phyloP scores from a whole-genome alignment of 2,329 filamentous ascomycete genomes.

The Ophiostoma novo-ulmi region DNA sequence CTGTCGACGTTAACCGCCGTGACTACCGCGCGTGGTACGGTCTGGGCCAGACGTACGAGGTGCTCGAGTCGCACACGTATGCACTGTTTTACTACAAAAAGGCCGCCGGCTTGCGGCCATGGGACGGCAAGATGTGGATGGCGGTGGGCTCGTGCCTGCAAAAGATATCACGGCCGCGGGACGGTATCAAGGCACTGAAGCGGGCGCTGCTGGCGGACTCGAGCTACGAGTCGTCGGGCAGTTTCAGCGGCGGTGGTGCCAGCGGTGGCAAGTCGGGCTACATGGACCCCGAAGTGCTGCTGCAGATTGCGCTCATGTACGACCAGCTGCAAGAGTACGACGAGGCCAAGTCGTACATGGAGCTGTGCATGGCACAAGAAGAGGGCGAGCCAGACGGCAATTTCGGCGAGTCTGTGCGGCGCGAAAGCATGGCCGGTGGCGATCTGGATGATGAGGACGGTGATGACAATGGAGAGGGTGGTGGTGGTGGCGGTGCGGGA shows the following conservation, averaged over 20 bases:
- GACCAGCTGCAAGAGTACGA: conserved; percentile 71
- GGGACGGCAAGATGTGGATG: conserved; percentile 98
- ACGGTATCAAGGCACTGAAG: conserved; percentile 93
- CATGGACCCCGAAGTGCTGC: conserved; percentile 83
- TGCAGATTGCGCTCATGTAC: conserved; percentile 86
- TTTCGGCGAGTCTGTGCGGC: conserved; percentile 50
- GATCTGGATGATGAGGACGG: conserved; percentile 39
- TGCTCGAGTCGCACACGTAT: conserved; percentile 97
- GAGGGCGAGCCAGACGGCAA: conserved; percentile 53
- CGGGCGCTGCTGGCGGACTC: conserved; percentile 83
- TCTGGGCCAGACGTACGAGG: conserved; percentile 92
- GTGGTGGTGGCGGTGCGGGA: conserved; percentile 26
- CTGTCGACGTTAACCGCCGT: conserved; percentile 90
- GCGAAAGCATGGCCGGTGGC: conserved; percentile 41
- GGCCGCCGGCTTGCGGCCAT: conserved; percentile 84
- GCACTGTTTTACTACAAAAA: conserved; percentile 97
- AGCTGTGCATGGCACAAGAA: conserved; percentile 88
- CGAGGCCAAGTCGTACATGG: conserved; percentile 90
- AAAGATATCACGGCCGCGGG: conserved; percentile 78
- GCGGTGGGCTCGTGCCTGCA: conserved; percentile 88
- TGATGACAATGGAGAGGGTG: conserved; percentile 34
- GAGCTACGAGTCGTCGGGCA: conserved; percentile 62
- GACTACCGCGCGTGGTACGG: conserved; percentile 99
- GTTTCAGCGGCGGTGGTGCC: conserved; percentile 41
- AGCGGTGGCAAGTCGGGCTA: conserved; percentile 50